phyloP scores from a whole-genome alignment of 1,139 yeast genomes.

The Pichia kudriavzevii region DNA sequence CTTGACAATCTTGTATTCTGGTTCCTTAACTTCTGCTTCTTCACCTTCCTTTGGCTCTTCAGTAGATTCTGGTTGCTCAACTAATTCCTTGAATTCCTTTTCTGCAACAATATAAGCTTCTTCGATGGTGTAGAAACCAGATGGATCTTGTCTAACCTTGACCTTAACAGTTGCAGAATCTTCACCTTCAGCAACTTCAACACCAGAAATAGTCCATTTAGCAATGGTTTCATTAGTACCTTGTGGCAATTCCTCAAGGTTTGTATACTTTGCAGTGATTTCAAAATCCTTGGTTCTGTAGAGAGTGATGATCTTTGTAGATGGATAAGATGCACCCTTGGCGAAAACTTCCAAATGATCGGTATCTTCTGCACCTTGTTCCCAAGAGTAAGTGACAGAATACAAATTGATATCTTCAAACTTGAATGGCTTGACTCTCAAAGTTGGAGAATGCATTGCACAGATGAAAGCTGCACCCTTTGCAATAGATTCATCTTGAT shows the following conservation, averaged over 20 bases:
- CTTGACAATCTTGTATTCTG: constrained; percentile 85
- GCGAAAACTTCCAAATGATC: constrained; percentile 97
- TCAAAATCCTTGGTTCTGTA: constrained; percentile 88
- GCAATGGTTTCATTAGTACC: constrained; percentile 67
- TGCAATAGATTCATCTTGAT: constrained; percentile 99
- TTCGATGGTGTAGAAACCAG: constrained; percentile 91
- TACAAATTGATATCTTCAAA: constrained; percentile 90
- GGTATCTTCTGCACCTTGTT: constrained; percentile 83
- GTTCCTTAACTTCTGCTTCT: constrained; percentile 38
- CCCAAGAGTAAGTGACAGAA: constrained; percentile 95
- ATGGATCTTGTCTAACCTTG: constrained; percentile 94
- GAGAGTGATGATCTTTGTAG: constrained; percentile 89
- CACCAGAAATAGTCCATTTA: constrained; percentile 83
- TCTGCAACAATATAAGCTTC: constrained; percentile 94
- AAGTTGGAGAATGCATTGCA: constrained; percentile 98
- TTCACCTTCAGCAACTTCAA: constrained; percentile 69
- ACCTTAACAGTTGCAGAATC: constrained; percentile 79
- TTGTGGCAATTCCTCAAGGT: constrained; percentile 62
- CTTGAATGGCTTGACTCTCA: constrained; percentile 97
- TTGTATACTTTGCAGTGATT: constrained; percentile 79
- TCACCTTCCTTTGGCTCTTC: constrained; percentile 34
- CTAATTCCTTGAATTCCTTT: constrained; percentile 73
- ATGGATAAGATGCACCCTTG: constrained; percentile 85
- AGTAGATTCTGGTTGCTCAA: constrained; percentile 61
- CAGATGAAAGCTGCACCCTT: constrained; percentile 99